Conservation (phyloP, 2,329 filamentous ascomycete species). For the Trichothecium sympodiale region DNA sequence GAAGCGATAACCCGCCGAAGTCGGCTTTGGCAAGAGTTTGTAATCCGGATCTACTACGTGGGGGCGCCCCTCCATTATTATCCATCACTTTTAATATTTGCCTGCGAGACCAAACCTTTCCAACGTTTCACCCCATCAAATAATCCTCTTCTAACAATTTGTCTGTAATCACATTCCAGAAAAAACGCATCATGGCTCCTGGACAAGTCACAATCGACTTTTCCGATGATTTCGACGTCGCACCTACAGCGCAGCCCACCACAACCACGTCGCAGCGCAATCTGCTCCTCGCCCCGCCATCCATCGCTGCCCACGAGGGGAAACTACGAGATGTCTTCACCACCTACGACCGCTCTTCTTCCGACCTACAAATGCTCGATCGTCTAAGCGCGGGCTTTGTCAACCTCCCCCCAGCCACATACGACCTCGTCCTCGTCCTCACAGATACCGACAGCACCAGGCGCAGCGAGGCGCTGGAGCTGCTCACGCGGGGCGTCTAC, state of each 20-base stretch:
- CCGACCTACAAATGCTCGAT: conserved; percentile 97
- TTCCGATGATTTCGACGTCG: conserved; percentile 39
- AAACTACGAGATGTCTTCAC: conserved; percentile 61
- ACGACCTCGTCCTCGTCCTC: conserved; percentile 77
- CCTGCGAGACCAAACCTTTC: too few relatives aligned
- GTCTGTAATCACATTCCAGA: too few relatives aligned
- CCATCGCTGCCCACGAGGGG: conserved; percentile 75
- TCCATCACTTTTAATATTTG: too few relatives aligned
- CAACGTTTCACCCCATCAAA: too few relatives aligned
- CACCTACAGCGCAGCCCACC: conserved; percentile 17
- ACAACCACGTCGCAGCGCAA: conserved; percentile 38
- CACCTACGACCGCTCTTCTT: conserved; percentile 60
- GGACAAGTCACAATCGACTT: conserved; percentile 43
- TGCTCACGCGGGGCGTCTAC: conserved; percentile 60
- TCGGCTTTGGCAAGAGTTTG: too few relatives aligned
- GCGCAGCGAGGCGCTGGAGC: conserved; percentile 47
- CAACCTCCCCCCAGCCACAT: conserved; percentile 62
- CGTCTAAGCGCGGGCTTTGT: conserved; percentile 76
- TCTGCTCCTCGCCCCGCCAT: conserved; percentile 82
- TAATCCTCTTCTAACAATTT: too few relatives aligned
- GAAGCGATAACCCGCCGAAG: too few relatives aligned
- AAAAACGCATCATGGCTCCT: conserved; percentile 39
- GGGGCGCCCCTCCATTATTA: too few relatives aligned
- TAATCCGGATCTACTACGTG: too few relatives aligned
- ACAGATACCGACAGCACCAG: conserved; percentile 61